A percentile compares a stretch with the other conserved stretches of the same genome.
Conservation (phyloP, 176 grass and related monocot species). For the Triticum urartu region DNA sequence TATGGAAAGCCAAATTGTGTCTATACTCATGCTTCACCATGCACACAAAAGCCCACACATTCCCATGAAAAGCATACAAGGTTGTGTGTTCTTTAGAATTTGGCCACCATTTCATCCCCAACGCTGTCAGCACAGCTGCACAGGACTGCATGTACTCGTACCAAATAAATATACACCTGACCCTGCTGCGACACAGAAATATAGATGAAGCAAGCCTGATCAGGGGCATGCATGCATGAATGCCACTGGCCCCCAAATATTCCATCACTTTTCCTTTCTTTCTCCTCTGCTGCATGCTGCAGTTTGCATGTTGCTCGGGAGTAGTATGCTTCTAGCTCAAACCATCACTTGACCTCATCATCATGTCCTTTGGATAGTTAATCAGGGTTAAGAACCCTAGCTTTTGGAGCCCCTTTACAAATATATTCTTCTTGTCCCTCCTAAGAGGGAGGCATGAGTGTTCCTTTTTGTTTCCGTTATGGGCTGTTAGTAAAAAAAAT, state of each 20-base stretch:
- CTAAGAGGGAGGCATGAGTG: constrained; percentile 30
- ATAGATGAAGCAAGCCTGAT: constrained; percentile 15
- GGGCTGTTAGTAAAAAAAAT: background rate
- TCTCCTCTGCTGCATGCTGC: background rate
- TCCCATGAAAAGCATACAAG: constrained; percentile 44
- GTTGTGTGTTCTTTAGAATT: background rate
- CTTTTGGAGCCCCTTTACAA: constrained; percentile 37
- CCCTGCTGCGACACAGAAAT: constrained; percentile 22
- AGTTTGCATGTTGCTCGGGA: background rate
- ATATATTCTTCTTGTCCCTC: constrained; percentile 54
- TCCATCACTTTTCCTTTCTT: background rate
- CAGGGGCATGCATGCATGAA: constrained; percentile 33
- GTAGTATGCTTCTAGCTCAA: constrained; percentile 17
- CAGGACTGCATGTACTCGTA: background rate
- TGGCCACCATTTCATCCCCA: constrained; percentile 9
- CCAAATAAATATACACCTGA: background rate
- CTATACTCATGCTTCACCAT: constrained; percentile 31
- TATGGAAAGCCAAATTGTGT: constrained; percentile 45
- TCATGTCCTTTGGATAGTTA: constrained; percentile 47
- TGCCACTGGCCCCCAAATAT: constrained; percentile 51
- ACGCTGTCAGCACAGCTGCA: constrained; percentile 16
- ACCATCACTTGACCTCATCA: constrained; percentile 32
- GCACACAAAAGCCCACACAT: constrained; percentile 46
- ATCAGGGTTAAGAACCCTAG: constrained; percentile 17
- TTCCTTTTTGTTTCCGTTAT: constrained; percentile 40